Conservation (phyloP, 2,329 filamentous ascomycete species). For the Acrodontium crateriforme region DNA sequence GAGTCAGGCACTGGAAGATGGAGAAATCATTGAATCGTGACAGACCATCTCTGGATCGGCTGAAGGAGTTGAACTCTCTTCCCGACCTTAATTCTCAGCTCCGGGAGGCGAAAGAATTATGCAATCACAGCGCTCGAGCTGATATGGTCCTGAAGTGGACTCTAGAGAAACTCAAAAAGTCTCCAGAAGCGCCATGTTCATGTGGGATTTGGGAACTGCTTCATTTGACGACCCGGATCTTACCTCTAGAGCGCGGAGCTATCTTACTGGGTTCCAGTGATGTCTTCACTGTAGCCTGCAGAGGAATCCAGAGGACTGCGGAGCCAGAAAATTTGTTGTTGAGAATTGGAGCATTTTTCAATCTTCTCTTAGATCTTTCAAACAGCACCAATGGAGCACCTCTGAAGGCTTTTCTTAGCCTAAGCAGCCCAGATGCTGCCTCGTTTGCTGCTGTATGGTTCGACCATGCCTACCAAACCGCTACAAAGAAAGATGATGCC, state of each 20-base stretch:
- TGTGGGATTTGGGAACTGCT: constrained; percentile 49
- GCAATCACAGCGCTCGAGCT: constrained; percentile 17
- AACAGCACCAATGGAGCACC: constrained; percentile 9
- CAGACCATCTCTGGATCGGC: constrained; percentile 26
- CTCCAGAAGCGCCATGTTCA: constrained; percentile 27
- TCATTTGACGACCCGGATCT: constrained; percentile 44
- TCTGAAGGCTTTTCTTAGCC: constrained; percentile 12
- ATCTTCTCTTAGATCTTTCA: constrained; percentile 9
- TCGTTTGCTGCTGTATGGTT: constrained; percentile 15
- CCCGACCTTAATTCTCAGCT: constrained; percentile 14
- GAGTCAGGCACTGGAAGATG: constrained; percentile 4
- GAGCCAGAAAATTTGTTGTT: constrained; percentile 3
- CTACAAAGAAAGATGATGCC: not conserved
- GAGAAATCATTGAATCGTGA: constrained; percentile 3
- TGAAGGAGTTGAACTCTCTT: constrained; percentile 23
- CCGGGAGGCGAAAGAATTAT: constrained; percentile 15
- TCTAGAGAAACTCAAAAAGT: constrained; percentile 42
- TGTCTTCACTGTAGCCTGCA: constrained; percentile 50
- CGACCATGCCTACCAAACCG: constrained; percentile 4
- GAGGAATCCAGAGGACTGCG: constrained; percentile 44
- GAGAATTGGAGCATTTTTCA: constrained; percentile 6
- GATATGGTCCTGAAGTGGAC: constrained; percentile 58
- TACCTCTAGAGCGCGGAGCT: constrained; percentile 56
- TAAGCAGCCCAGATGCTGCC: constrained; percentile 9
- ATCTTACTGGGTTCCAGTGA: constrained; percentile 56